phyloP scores from a whole-genome alignment of 345 rosid genomes.

The Citrus cavaleriei region DNA sequence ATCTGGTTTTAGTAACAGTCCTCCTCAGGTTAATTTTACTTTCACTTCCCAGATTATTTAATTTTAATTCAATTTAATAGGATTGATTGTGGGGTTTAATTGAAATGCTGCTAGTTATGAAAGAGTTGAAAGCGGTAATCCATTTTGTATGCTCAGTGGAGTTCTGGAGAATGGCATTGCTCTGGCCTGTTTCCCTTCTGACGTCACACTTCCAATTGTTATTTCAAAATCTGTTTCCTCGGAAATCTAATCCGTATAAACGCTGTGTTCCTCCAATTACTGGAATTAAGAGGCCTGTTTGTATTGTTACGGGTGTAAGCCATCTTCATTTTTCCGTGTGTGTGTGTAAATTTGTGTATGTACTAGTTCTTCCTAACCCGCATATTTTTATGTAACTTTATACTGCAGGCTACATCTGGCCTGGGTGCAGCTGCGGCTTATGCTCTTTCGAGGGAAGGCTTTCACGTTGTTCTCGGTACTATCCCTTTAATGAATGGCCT shows the following conservation, averaged over 20 bases:
- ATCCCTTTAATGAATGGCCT: neutral
- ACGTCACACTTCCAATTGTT: conserved; percentile 52
- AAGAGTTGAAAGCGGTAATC: conserved; percentile 36
- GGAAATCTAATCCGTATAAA: conserved; percentile 25
- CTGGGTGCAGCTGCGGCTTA: conserved; percentile 72
- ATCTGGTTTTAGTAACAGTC: too few species aligned
- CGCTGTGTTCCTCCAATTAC: conserved; percentile 25
- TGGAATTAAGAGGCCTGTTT: conserved; percentile 40
- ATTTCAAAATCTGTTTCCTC: conserved; percentile 28
- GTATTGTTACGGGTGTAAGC: conserved; percentile 79
- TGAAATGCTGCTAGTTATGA: conserved; percentile 5
- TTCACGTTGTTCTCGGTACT: conserved; percentile 73
- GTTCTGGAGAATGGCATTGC: conserved; percentile 77
- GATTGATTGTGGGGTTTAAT: neutral
- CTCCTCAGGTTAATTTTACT: too few species aligned
- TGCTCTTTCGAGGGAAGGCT: conserved; percentile 73
- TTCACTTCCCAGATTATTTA: neutral
- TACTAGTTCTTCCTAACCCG: neutral
- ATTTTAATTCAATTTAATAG: neutral
- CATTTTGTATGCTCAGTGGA: conserved; percentile 38
- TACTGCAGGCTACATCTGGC: conserved; percentile 78
- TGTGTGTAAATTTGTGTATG: too few species aligned
- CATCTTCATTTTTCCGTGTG: neutral
- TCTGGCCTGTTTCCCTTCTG: conserved; percentile 57
- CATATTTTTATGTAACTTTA: neutral